Base-by-base conservation (phyloP, 2,329 filamentous ascomycete genomes). In the Ophiostoma australiae region DNA sequence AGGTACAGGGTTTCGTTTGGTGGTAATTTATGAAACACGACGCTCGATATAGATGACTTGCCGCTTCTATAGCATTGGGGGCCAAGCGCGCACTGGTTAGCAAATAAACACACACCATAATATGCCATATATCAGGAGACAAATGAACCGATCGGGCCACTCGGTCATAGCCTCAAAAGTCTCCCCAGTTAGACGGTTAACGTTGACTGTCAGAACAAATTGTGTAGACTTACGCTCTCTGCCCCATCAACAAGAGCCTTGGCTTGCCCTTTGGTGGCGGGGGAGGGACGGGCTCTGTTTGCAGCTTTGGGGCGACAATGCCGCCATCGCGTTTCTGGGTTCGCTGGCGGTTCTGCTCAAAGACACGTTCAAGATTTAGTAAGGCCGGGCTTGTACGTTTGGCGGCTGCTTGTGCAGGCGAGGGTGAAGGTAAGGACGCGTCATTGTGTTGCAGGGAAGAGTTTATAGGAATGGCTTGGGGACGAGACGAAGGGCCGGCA, bases 11-110 rank as follows among this genome's bases (percentile, higher is more conserved):
- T 98, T 82, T 99, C 96, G 76, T 92, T 96, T 1, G 95, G 94
- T 3, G 94, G 93, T 78, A 98, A 89, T 79, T 99, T 99, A 81
- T 98, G 94, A 77, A 99, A 98, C n/a, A 99, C 94, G 67, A 99
- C 96, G 77, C 93, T 98, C 35, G 94, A 95, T 78, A 99, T 98
- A 6, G 95, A 99, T 0, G 95, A 98, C 79, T 99, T 99, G 73
- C 95, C 95, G 78, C 94, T 97, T 82, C 95, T 99, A 75, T 33
- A 58, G 20, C 52, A 33, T 63, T 63, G 58, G 27, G 58, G 58
- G 27, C 58, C 27, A 63, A 33, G 23, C 11, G 58, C 58, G 3
- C 58, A 68, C 23, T 52, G 11, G 63, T 70, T n/a, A 68, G 71
- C 37, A 35, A 48, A 33, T 1, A 11, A 23, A 23, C 11, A 55